Conservation (phyloP, 179 eudicot genomes). For the Drosera spatulata region DNA sequence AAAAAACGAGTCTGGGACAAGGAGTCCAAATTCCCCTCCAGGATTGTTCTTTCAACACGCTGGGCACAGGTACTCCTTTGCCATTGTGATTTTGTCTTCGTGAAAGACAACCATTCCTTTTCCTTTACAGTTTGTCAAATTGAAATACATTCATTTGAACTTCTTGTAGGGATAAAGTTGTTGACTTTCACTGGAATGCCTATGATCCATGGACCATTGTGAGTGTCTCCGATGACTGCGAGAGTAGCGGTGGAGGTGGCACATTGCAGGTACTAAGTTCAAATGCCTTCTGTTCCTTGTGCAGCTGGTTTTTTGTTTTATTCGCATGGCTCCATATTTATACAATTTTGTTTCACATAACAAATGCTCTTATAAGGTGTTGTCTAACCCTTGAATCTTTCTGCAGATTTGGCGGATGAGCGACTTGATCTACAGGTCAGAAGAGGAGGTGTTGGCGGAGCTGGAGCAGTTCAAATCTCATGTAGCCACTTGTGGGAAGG, state of each 20-base stretch:
- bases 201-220: conserved; percentile 89
- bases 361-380: no score
- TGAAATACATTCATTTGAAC: no score
- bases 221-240: conserved; percentile 86
- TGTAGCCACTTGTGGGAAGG: conserved; percentile 42
- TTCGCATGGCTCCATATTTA: no score
- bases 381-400: no score
- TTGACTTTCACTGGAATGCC: conserved; percentile 28
- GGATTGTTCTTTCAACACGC: conserved; percentile 91
- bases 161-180: conserved; percentile 45
- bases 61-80: conserved; percentile 65
- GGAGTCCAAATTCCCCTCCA: conserved; percentile 35
- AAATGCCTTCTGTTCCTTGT: neutral
- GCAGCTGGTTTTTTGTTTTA: neutral
- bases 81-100: neutral
- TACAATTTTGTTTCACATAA: no score
- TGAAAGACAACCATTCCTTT: neutral
- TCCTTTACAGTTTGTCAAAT: neutral
- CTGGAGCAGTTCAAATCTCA: conserved; percentile 86
- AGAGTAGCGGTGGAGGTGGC: conserved; percentile 81
- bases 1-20: conserved; percentile 36
- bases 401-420: conserved; percentile 98
- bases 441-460: conserved; percentile 81
- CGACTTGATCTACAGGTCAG: conserved; percentile 85
- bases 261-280: conserved; percentile 59